Conservation (phyloP, 2,329 filamentous ascomycete species). For the Metarhizium humberi region DNA sequence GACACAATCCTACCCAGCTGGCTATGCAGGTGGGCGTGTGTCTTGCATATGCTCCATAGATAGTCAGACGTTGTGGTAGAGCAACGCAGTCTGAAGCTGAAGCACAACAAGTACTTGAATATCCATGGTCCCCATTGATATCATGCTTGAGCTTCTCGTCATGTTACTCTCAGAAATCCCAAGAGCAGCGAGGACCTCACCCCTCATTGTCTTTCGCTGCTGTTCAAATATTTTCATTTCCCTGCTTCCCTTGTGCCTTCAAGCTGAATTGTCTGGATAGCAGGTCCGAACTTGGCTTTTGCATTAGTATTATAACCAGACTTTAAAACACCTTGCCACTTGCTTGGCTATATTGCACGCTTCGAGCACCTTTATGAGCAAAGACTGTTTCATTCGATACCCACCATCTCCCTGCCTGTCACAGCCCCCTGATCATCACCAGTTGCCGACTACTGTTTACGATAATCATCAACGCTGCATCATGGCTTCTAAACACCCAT, state of each 20-base stretch:
- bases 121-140: not conserved
- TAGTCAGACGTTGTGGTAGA: not conserved
- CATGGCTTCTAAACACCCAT: constrained; percentile 13
- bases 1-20: not conserved
- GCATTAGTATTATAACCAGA: not conserved
- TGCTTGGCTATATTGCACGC: not conserved
- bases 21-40: not conserved
- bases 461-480: not conserved
- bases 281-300: not conserved
- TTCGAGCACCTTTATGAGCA: not conserved
- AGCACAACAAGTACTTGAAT: not conserved
- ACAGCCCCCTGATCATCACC: too few species aligned
- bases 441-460: not conserved
- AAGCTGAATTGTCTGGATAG: not conserved
- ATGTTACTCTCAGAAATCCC: not conserved
- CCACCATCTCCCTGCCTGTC: too few species aligned
- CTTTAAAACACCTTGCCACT: not conserved
- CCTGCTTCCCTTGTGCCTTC: not conserved
- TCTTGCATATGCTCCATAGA: not conserved
- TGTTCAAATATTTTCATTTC: not conserved
- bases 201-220: not conserved
- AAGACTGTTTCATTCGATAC: not conserved
- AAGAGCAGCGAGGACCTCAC: not conserved
- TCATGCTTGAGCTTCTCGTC: not conserved
- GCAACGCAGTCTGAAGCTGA: not conserved